phyloP scores from a whole-genome alignment of 2,329 filamentous ascomycete genomes.

The Xylaria sp. region DNA sequence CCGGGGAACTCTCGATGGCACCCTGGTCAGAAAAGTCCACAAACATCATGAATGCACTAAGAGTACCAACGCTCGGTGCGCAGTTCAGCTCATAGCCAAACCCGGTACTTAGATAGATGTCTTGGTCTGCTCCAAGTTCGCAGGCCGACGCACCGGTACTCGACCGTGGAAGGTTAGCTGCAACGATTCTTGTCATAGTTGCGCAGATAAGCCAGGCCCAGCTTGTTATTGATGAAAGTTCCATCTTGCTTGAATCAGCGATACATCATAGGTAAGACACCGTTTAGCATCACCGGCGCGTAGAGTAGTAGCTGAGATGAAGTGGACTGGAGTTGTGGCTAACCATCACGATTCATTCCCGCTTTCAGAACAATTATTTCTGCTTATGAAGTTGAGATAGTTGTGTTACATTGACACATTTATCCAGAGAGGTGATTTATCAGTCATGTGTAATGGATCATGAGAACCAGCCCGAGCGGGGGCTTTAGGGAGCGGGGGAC shows the following conservation, averaged over 20 bases:
- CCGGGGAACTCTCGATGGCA: constrained; percentile 42
- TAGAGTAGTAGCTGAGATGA: neutral
- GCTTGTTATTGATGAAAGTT: neutral
- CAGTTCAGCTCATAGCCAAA: constrained; percentile 49
- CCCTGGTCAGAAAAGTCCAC: constrained; percentile 47
- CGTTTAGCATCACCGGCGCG: neutral
- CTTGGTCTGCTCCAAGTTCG: constrained; percentile 43
- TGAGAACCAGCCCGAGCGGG: too few species aligned
- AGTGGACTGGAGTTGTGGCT: neutral
- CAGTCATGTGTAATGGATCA: too few species aligned
- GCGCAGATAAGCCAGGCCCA: constrained; percentile 10
- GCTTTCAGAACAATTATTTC: neutral
- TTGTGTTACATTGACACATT: neutral
- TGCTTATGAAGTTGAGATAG: neutral
- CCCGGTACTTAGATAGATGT: constrained; percentile 47
- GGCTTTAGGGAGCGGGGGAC: too few species aligned
- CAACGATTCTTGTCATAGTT: neutral
- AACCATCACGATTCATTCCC: neutral
- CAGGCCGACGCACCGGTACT: constrained; percentile 41
- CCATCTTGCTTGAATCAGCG: neutral
- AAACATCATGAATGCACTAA: constrained; percentile 53
- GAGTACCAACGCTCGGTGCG: constrained; percentile 49
- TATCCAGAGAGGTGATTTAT: neutral
- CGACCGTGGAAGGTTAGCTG: neutral
- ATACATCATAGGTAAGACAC: neutral